Base-by-base conservation (phyloP, 345 rosid species). In the Murraya paniculata region DNA sequence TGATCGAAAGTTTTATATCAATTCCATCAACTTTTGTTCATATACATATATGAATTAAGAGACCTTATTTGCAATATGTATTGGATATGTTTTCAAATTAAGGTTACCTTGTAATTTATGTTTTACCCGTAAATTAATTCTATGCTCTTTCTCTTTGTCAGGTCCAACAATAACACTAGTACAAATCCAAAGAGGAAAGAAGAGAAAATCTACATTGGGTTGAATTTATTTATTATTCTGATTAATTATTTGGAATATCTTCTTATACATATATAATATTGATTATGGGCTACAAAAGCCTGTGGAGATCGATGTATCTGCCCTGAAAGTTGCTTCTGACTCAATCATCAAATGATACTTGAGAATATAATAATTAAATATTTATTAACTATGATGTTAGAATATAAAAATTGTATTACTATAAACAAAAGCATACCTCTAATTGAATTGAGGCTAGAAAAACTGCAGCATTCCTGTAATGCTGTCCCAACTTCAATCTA, bases 381-480 rank as follows among this genome's bases (percentile, higher is more conserved):
- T 11, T 35, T 11, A 21, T 31, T 21, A 50, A 33, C 35, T 22
- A 79, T 55, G 38, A 71, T 11, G 61, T 36, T 48, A 66, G 22
- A 60, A 35, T 25, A 68, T 27, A 45, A 45, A 45, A 45, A 16
- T n/a, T n/a, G 5, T 27, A 18, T 14, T 72, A 41, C 30, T 60
- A 66, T 77, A 56, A 55, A 71, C 77, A 64, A 75, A 80, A 75
- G 70, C 45, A 45, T 69, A 45, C 64, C 64, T 72, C 74, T 31
- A 48, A 82, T 81, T 57, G 56, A 78, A 24, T 14, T 45, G 50
- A 13, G 50, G 50, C 69, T 22, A 65, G 14, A 55, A 84, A 86
- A 84, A 65, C 82, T 76, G 89, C 88, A 83, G 89, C 84, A 86
- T 80, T 84, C 84, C 79, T 72, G 89, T 79, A 83, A 73, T 81